Evolutionary conservation across 169 alveolate genomes (phyloP).

Genomic region (Cryptosporidium tyzzeri): DNA sequence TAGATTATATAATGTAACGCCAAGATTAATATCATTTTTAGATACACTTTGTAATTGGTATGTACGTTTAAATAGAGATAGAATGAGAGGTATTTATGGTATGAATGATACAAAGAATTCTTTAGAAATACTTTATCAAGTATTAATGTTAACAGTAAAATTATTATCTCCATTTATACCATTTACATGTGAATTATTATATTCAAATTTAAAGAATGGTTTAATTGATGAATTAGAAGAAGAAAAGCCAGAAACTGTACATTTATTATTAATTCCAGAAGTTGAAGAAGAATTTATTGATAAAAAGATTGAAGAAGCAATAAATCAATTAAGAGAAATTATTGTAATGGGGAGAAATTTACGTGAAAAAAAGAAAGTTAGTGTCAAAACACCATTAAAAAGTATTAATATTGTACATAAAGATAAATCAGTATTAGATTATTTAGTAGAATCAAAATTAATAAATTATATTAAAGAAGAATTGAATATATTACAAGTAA

Average conservation of each 20-base stretch:
- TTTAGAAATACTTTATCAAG: constrained; percentile 90
- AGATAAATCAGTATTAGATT: constrained; percentile 80
- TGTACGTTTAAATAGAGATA: constrained; percentile 94
- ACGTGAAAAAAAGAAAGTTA: constrained; percentile 91
- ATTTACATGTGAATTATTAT: constrained; percentile 92
- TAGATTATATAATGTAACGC: constrained; percentile 96
- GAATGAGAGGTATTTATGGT: constrained; percentile 97
- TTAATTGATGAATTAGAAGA: constrained; percentile 82
- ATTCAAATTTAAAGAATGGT: constrained; percentile 91
- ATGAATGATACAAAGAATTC: constrained; percentile 87
- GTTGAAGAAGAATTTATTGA: constrained; percentile 82
- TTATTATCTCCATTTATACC: constrained; percentile 93
- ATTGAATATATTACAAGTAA: constrained; percentile 84
- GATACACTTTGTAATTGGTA: constrained; percentile 97
- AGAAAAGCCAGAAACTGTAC: constrained; percentile 87
- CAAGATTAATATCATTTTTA: constrained; percentile 92
- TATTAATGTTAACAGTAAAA: constrained; percentile 88
- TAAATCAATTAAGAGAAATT: constrained; percentile 83
- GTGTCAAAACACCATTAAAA: constrained; percentile 92
- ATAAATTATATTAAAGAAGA: constrained; percentile 89
- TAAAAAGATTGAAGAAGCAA: constrained; percentile 84
- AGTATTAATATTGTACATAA: constrained; percentile 84
- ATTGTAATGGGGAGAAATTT: constrained; percentile 92
- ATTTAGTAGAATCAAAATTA: constrained; percentile 80
- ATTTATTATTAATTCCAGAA: constrained; percentile 88